Evolutionary conservation across 768 basidiomycete species (phyloP).

Genomic region (Pleurotus cornucopiae): DNA sequence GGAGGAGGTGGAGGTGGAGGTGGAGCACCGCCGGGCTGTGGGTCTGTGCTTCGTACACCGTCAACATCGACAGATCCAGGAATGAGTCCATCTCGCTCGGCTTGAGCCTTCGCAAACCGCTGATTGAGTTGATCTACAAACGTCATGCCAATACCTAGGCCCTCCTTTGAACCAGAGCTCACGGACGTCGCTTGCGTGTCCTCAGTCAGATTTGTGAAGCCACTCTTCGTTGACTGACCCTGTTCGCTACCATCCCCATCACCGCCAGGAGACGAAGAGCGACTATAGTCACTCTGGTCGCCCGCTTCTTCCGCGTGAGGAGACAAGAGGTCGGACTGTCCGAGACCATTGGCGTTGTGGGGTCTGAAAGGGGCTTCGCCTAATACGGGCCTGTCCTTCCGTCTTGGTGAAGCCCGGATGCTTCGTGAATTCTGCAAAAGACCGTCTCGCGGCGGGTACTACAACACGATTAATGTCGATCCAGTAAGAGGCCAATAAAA

Average conservation of each 20-base stretch:
- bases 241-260: slow-evolving; percentile 58
- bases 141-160: slow-evolving; percentile 36
- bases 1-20: slow-evolving; percentile 35
- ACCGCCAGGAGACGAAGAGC: slow-evolving; percentile 35
- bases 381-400: slow-evolving; percentile 42
- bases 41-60: neutral
- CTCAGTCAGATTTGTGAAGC: slow-evolving; percentile 39
- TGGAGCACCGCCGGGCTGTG: slow-evolving; percentile 21
- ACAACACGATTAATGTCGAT: neutral
- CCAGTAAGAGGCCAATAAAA: slow-evolving; percentile 9
- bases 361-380: slow-evolving; percentile 24
- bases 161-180: slow-evolving; percentile 39
- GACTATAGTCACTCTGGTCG: slow-evolving; percentile 39
- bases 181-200: slow-evolving; percentile 58
- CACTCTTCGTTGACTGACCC: slow-evolving; percentile 40
- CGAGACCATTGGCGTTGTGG: slow-evolving; percentile 26
- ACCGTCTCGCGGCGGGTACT: slow-evolving; percentile 65
- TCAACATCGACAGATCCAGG: neutral
- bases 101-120: slow-evolving; percentile 35
- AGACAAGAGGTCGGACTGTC: slow-evolving; percentile 33
- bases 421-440: slow-evolving; percentile 63
- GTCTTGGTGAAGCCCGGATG: slow-evolving; percentile 64
- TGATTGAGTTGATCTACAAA: slow-evolving; percentile 62
- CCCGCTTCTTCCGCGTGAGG: slow-evolving; percentile 39
- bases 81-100: neutral